Conservation (phyloP, 2,329 filamentous ascomycete species). For the Aspergillus awamori region DNA sequence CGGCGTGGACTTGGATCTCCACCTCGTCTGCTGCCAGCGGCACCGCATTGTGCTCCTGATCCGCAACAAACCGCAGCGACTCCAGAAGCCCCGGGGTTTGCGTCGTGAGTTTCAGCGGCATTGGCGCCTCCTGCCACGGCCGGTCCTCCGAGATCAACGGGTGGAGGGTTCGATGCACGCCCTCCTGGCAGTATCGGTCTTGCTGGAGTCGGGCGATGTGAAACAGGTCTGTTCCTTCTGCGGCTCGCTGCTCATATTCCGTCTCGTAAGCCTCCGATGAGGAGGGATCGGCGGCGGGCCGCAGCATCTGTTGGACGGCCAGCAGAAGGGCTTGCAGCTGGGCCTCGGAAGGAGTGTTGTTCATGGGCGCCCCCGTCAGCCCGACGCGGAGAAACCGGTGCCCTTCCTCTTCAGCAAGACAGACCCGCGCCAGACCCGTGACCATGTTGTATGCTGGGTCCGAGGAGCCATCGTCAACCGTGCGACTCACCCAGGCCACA, state of each 20-base stretch:
- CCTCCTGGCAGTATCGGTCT: not conserved
- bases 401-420: not conserved
- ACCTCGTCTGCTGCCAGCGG: not conserved
- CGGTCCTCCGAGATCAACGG: not conserved
- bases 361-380: too few species aligned
- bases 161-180: not conserved
- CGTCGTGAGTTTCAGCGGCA: not conserved
- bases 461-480: not conserved
- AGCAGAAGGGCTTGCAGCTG: not conserved
- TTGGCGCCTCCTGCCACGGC: not conserved
- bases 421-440: not conserved
- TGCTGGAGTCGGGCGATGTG: not conserved
- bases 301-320: not conserved
- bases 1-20: not conserved
- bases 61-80: not conserved
- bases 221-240: not conserved
- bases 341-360: not conserved
- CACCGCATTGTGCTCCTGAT: not conserved
- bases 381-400: not conserved
- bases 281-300: too few species aligned
- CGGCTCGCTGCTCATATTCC: not conserved
- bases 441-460: not conserved
- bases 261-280: not conserved
- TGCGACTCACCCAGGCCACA: not conserved
- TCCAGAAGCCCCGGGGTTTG: not conserved